phyloP scores from a whole-genome alignment of 371 early-diverging fungal species.

The Coemansia sp. region DNA sequence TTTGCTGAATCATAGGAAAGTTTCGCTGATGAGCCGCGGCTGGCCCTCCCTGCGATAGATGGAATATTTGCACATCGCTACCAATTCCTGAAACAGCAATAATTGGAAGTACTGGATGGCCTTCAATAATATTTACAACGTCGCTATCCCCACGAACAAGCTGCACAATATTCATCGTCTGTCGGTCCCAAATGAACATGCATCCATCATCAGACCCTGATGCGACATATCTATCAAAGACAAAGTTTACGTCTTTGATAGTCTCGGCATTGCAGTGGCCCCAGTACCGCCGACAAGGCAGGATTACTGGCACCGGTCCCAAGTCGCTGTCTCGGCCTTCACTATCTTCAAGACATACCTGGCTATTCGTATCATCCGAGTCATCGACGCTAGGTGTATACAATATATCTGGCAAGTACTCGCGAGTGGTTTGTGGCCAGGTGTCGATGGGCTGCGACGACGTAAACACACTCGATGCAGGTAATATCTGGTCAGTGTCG shows the following conservation, averaged over 20 bases:
- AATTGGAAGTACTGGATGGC: conserved; percentile 55
- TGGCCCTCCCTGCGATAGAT: conserved; percentile 52
- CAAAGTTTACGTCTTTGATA: conserved; percentile 78
- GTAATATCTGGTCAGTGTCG: neutral
- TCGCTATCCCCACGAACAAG: conserved; percentile 65
- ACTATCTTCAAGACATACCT: neutral
- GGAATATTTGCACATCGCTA: conserved; percentile 68
- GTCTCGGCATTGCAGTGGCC: conserved; percentile 58
- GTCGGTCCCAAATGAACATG: conserved; percentile 73
- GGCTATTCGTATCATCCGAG: neutral
- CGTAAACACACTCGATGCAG: neutral
- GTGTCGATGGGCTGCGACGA: neutral
- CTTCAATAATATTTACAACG: conserved; percentile 62
- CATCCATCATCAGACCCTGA: conserved; percentile 81
- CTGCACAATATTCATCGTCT: conserved; percentile 61
- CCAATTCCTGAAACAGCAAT: conserved; percentile 70
- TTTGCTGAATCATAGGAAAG: conserved; percentile 23
- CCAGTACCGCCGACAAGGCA: conserved; percentile 30
- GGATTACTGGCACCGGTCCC: conserved; percentile 19
- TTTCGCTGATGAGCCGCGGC: conserved; percentile 24
- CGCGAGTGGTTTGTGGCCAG: conserved; percentile 27
- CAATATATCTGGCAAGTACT: conserved; percentile 9
- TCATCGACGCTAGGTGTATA: too few species aligned
- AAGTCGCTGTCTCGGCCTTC: neutral
- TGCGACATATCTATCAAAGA: conserved; percentile 67